A percentile compares a stretch with the other conserved stretches of the same genome.
phyloP scores from a whole-genome alignment of 805 yeast species.

The Lipomyces orientalis region DNA sequence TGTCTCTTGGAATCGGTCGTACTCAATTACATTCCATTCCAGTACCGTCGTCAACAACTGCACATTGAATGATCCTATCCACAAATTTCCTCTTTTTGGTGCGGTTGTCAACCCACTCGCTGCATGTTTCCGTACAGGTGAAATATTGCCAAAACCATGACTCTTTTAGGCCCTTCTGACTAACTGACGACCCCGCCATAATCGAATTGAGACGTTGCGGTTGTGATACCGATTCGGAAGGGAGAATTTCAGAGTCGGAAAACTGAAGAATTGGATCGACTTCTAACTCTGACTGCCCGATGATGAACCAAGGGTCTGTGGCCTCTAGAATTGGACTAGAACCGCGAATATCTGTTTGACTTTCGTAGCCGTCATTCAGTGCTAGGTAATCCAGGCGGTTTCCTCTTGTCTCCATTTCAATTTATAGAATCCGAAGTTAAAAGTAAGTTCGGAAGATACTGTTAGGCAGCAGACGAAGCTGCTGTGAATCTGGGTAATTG shows the following conservation, averaged over 20 bases:
- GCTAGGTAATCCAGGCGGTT: conserved; percentile 6
- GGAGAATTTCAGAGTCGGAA: conserved; percentile 8
- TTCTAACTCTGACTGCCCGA: background rate
- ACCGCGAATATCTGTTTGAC: background rate
- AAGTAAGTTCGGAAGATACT: background rate
- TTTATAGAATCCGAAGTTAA: background rate
- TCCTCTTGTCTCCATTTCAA: conserved; percentile 9
- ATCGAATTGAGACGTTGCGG: background rate
- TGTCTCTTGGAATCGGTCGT: conserved; percentile 1
- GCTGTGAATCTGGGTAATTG: too few species aligned
- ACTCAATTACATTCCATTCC: background rate
- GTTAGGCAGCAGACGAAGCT: too few species aligned
- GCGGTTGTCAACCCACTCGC: conserved; percentile 6
- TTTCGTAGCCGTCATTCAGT: conserved; percentile 6
- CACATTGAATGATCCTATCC: conserved; percentile 1
- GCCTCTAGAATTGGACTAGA: conserved; percentile 8
- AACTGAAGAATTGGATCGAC: conserved; percentile 5
- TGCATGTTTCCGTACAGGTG: conserved; percentile 3
- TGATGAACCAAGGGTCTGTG: conserved; percentile 4
- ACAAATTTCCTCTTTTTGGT: conserved; percentile 3
- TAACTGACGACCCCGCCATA: background rate
- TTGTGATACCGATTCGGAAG: conserved; percentile 2
- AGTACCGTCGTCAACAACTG: background rate
- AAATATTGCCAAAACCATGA: conserved; percentile 7
- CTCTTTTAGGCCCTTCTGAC: conserved; percentile 3